A percentile compares a stretch with the other conserved stretches of the same genome.
These are phyloP conservation scores for Cercospora sp. DNA, from an alignment of 2,329 filamentous ascomycete genomes.

Conservation along the genomic window DNA sequence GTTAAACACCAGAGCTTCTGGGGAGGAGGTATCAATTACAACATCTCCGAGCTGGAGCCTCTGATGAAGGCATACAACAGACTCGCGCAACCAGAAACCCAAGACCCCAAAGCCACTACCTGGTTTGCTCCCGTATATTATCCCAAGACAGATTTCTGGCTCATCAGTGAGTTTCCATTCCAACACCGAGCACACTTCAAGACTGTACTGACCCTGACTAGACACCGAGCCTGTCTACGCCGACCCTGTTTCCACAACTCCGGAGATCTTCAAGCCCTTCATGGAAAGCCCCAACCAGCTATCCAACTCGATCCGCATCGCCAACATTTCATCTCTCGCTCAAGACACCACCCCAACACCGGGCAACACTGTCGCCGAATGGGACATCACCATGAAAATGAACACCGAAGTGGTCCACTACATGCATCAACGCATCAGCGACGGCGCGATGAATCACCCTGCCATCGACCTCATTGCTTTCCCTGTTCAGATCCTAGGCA, in stretches of 20 bases:
- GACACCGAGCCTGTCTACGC: slow-evolving; percentile 11
- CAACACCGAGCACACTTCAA: not conserved
- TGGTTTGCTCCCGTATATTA: slow-evolving; percentile 18
- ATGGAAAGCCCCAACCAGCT: slow-evolving; percentile 3
- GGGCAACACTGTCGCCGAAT: not conserved
- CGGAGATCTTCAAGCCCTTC: slow-evolving; percentile 14
- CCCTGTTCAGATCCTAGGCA: slow-evolving; percentile 1
- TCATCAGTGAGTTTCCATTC: not conserved
- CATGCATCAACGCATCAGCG: not conserved
- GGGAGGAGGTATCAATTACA: slow-evolving; percentile 25
- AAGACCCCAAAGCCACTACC: slow-evolving; percentile 16
- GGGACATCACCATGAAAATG: slow-evolving; percentile 16
- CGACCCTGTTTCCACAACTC: slow-evolving; percentile 8
- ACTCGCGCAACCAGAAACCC: slow-evolving; percentile 3
- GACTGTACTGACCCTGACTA: not conserved
- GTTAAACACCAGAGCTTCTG: slow-evolving; percentile 23
- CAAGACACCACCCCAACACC: not conserved
- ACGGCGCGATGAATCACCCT: slow-evolving; percentile 1
- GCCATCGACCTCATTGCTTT: not conserved
- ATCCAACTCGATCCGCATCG: slow-evolving; percentile 10
- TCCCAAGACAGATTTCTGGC: slow-evolving; percentile 2
- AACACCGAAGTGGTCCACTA: slow-evolving; percentile 13
- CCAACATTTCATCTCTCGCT: slow-evolving; percentile 3
- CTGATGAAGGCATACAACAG: slow-evolving; percentile 4
- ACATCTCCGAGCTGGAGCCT: slow-evolving; percentile 3